These are phyloP conservation scores for Clavispora carvajalis DNA, from an alignment of 805 yeast species.

Conservation along the genomic window DNA sequence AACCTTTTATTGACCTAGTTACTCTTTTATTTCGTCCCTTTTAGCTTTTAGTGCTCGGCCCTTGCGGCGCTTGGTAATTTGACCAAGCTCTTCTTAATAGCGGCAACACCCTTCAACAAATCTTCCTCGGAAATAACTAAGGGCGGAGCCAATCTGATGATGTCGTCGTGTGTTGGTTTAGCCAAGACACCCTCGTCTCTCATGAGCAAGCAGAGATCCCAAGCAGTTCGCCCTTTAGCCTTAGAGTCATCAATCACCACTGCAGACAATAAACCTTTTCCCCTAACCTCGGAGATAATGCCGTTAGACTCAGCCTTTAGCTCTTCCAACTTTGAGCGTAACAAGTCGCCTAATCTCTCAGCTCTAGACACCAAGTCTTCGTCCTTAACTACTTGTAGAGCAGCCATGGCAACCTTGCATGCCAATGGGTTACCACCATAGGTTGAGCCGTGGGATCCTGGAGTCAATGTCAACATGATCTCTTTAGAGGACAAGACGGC, in stretches of 20 bases:
- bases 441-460: slow-evolving; percentile 97
- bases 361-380: slow-evolving; percentile 84
- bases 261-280: slow-evolving; percentile 83
- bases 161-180: slow-evolving; percentile 94
- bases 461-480: slow-evolving; percentile 82
- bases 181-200: slow-evolving; percentile 86
- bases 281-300: slow-evolving; percentile 61
- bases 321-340: slow-evolving; percentile 53
- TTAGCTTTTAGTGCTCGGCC: slow-evolving; percentile 32
- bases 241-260: slow-evolving; percentile 82
- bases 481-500: slow-evolving; percentile 88
- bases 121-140: slow-evolving; percentile 87
- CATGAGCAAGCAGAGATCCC: slow-evolving; percentile 92
- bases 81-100: slow-evolving; percentile 57
- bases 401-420: slow-evolving; percentile 89
- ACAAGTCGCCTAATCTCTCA: slow-evolving; percentile 58
- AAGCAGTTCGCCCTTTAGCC: slow-evolving; percentile 86
- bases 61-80: slow-evolving; percentile 51
- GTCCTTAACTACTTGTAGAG: slow-evolving; percentile 82
- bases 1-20: not conserved
- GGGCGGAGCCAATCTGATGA: slow-evolving; percentile 95
- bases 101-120: slow-evolving; percentile 70
- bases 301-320: slow-evolving; percentile 50
- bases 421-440: slow-evolving; percentile 97
- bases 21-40: not conserved